phyloP scores from a whole-genome alignment of 1,139 yeast species.

The Blastobotrys buckinghamii region DNA sequence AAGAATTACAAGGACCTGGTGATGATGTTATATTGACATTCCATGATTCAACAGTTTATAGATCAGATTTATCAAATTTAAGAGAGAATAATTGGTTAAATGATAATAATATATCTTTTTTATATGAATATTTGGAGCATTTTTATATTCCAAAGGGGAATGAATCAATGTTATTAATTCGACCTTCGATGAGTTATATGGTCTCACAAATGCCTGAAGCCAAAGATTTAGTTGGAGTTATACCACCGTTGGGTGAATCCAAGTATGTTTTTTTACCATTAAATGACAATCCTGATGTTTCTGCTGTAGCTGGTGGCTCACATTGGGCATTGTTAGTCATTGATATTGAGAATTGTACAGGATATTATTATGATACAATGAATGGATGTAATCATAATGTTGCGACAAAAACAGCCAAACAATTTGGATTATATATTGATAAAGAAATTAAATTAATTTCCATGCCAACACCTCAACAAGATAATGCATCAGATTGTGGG shows the following conservation, averaged over 20 bases:
- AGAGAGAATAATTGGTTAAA: conserved; percentile 63
- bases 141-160: conserved; percentile 13
- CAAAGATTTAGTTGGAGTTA: conserved; percentile 33
- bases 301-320: conserved; percentile 44
- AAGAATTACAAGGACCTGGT: conserved; percentile 11
- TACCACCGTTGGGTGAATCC: conserved; percentile 40
- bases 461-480: conserved; percentile 62
- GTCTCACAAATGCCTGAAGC: conserved; percentile 30
- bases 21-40: conserved; percentile 21
- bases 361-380: conserved; percentile 45
- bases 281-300: conserved; percentile 46
- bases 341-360: conserved; percentile 35
- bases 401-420: conserved; percentile 32
- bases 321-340: conserved; percentile 53
- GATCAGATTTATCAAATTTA: conserved; percentile 42
- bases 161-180: conserved; percentile 25
- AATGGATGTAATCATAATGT: conserved; percentile 38
- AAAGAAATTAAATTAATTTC: conserved; percentile 21
- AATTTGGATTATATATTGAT: conserved; percentile 32
- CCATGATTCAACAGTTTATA: conserved; percentile 41
- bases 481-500: conserved; percentile 75
- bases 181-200: conserved; percentile 40
- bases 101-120: conserved; percentile 61
- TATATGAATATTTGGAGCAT: conserved; percentile 53
- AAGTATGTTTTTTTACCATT: conserved; percentile 46